These are phyloP conservation scores for Zymoseptoria brevis DNA, from an alignment of 2,329 filamentous ascomycete species.

Conservation along the genomic window DNA sequence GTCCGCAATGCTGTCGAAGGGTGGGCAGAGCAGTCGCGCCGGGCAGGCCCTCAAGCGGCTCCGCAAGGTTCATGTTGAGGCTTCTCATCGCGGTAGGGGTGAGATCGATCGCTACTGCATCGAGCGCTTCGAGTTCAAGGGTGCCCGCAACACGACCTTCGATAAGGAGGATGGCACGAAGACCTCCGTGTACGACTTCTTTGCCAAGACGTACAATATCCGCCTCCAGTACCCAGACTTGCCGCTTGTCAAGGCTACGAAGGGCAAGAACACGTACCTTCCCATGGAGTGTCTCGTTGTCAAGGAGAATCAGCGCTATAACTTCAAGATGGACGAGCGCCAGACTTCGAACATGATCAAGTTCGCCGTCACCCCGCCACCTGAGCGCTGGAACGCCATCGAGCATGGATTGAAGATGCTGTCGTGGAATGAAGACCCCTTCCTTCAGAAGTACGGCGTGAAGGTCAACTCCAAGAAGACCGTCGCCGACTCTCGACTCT, in stretches of 20 bases:
- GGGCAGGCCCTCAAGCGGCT: conserved; percentile 36
- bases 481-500: conserved; percentile 56
- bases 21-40: conserved; percentile 13
- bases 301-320: conserved; percentile 49
- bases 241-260: conserved; percentile 53
- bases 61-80: conserved; percentile 34
- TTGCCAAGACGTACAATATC: conserved; percentile 45
- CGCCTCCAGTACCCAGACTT: conserved; percentile 39
- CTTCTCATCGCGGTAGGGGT: conserved; percentile 31
- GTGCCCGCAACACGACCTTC: too few relatives aligned
- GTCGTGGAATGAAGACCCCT: conserved; percentile 60
- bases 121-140: conserved; percentile 36
- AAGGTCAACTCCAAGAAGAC: conserved; percentile 58
- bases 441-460: conserved; percentile 66
- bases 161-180: conserved; percentile 33
- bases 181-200: conserved; percentile 53
- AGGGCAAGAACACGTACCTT: conserved; percentile 40
- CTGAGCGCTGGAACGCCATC: conserved; percentile 60
- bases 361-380: conserved; percentile 74
- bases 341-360: conserved; percentile 86
- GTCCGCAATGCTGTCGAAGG: conserved; percentile 9
- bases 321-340: conserved; percentile 49
- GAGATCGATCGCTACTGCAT: conserved; percentile 42
- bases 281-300: conserved; percentile 51
- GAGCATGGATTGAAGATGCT: conserved; percentile 58